Conservation (phyloP, 768 basidiomycete genomes). For the Megacollybia marginata region DNA sequence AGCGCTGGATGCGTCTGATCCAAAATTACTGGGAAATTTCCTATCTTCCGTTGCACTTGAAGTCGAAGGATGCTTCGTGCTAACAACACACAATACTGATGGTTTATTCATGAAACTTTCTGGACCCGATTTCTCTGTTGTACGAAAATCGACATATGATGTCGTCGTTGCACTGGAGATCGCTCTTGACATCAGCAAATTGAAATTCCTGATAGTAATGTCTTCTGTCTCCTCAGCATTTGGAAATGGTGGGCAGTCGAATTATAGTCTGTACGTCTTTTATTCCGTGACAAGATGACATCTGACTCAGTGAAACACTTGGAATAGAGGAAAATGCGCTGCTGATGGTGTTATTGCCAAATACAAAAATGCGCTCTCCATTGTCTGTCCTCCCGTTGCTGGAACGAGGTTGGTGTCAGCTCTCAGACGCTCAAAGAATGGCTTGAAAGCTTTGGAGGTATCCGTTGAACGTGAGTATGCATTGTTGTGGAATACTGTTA, state of each 20-base stretch:
- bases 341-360: no score
- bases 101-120: slow-evolving; percentile 12
- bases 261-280: slow-evolving; percentile 13
- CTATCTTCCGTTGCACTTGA: neutral
- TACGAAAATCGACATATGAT: slow-evolving; percentile 10
- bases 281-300: no score
- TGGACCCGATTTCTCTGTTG: slow-evolving; percentile 10
- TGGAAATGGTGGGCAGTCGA: slow-evolving; percentile 16
- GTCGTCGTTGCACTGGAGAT: slow-evolving; percentile 12
- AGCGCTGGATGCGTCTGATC: neutral
- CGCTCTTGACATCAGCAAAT: slow-evolving; percentile 5
- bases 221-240: slow-evolving; percentile 14
- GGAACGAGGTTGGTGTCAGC: no score
- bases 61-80: slow-evolving; percentile 12
- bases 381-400: no score
- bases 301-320: no score
- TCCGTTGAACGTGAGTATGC: no score
- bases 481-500: no score
- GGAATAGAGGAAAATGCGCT: no score
- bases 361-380: no score
- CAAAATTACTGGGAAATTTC: neutral
- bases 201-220: slow-evolving; percentile 17
- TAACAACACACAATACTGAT: slow-evolving; percentile 11
- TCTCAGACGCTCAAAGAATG: no score
- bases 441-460: no score